Evolutionary conservation across 305 asterid genomes (phyloP).

Genomic region (Caryopteris hybrid): DNA sequence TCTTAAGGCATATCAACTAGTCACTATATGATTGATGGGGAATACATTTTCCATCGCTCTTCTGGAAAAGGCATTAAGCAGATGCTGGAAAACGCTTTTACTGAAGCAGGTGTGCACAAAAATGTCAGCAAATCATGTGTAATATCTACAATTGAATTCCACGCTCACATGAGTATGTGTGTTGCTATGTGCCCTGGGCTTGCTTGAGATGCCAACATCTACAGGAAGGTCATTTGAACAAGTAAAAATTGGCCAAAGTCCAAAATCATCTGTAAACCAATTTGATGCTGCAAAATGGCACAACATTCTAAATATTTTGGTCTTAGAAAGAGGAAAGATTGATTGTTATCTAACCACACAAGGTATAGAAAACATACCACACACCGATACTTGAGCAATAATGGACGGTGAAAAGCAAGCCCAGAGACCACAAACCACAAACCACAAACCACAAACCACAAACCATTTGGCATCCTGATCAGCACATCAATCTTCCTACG

Average conservation of each 20-base stretch:
- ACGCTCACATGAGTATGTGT: too few relatives aligned
- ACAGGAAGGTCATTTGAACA: background rate
- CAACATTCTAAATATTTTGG: background rate
- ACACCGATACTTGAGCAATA: constrained; percentile 10
- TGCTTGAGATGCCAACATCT: background rate
- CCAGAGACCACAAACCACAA: background rate
- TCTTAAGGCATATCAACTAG: background rate
- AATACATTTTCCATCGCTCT: too few relatives aligned
- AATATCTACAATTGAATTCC: too few relatives aligned
- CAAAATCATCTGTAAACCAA: background rate
- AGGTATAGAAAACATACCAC: constrained; percentile 4
- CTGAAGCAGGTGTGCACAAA: too few relatives aligned
- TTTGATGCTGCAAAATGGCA: background rate
- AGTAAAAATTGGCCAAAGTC: too few relatives aligned
- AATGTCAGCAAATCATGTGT: too few relatives aligned
- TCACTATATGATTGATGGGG: background rate
- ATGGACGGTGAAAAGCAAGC: background rate
- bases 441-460: background rate
- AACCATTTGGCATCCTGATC: background rate
- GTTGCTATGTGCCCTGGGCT: too few relatives aligned
- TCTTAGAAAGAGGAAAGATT: background rate
- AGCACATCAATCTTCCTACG: constrained; percentile 4
- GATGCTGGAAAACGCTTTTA: too few relatives aligned
- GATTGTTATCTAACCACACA: background rate
- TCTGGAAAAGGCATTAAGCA: too few relatives aligned